Percentiles rank a stretch among this genome's conserved stretches.
Conservation (phyloP, 1,284 basidiomycete genomes). For the Heliocybe sulcata region DNA sequence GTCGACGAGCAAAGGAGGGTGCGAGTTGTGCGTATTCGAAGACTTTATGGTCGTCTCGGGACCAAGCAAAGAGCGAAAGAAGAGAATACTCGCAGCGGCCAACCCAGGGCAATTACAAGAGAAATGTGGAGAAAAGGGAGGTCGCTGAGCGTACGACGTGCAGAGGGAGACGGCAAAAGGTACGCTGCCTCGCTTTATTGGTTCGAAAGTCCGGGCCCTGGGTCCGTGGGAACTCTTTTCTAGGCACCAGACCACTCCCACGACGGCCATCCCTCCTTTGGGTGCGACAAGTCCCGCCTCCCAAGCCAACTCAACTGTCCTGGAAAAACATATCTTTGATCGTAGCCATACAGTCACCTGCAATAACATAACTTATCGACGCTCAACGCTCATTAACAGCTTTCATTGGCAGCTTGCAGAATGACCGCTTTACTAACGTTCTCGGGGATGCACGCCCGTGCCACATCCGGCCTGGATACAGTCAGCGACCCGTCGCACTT, state of each 20-base stretch:
- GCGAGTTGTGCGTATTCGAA: not conserved
- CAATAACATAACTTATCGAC: too few relatives aligned
- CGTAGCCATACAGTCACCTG: not conserved
- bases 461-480: too few relatives aligned
- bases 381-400: too few relatives aligned
- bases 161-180: slow-evolving; percentile 15
- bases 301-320: not conserved
- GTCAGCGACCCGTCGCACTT: too few relatives aligned
- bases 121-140: slow-evolving; percentile 11
- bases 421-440: too few relatives aligned
- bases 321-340: not conserved
- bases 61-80: slow-evolving; percentile 9
- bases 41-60: not conserved
- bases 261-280: slow-evolving; percentile 7
- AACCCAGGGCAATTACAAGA: slow-evolving; percentile 11
- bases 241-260: slow-evolving; percentile 15
- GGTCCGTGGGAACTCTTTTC: slow-evolving; percentile 10
- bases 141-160: slow-evolving; percentile 14
- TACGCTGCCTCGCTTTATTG: slow-evolving; percentile 22
- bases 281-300: too few relatives aligned
- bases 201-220: slow-evolving; percentile 3
- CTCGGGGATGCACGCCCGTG: too few relatives aligned
- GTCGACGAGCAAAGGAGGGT: not conserved
- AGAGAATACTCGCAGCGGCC: slow-evolving; percentile 9
- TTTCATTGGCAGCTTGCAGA: too few relatives aligned